A percentile compares a stretch with the other conserved stretches of the same genome.
Conservation (phyloP, 176 grass and related monocot genomes). For the Eragrostis nindensis region DNA sequence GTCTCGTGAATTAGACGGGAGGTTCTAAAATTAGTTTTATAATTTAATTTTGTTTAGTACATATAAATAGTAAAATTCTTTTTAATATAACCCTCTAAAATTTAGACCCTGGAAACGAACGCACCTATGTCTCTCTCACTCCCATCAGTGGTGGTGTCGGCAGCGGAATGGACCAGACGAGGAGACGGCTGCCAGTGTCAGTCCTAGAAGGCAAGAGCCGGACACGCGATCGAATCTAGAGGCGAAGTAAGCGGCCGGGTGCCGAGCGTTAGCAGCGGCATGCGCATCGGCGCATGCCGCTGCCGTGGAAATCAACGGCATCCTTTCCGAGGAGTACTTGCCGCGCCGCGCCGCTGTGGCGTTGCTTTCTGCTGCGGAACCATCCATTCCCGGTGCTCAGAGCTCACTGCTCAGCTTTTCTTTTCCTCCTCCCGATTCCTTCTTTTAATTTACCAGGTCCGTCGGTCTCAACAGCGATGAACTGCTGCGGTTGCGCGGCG, state of each 20-base stretch:
- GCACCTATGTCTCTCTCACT: not conserved
- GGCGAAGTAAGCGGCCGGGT: too few species aligned
- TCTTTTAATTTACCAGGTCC: not conserved
- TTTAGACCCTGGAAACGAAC: too few species aligned
- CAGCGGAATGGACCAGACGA: slow-evolving; percentile 24
- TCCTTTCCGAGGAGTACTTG: slow-evolving; percentile 35
- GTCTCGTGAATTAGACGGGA: too few species aligned
- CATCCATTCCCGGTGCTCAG: not conserved
- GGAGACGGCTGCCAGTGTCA: not conserved
- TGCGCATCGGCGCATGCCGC: not conserved
- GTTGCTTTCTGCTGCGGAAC: slow-evolving; percentile 15
- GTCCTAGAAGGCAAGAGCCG: not conserved
- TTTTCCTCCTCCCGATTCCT: not conserved
- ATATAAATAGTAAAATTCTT: too few species aligned
- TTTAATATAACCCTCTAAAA: too few species aligned
- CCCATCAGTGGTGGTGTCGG: slow-evolving; percentile 23
- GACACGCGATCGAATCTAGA: slow-evolving; percentile 20
- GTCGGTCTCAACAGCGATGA: not conserved
- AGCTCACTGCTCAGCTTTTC: not conserved
- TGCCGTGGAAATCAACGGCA: slow-evolving; percentile 34
- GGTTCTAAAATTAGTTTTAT: too few species aligned
- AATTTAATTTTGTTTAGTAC: too few species aligned
- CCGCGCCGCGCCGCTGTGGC: not conserved
- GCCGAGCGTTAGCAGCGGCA: too few species aligned
- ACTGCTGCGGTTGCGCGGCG: not conserved